A percentile compares a stretch with the other conserved stretches of the same genome.
phyloP scores from a whole-genome alignment of 2,329 filamentous ascomycete genomes.

The Fusarium napiforme region DNA sequence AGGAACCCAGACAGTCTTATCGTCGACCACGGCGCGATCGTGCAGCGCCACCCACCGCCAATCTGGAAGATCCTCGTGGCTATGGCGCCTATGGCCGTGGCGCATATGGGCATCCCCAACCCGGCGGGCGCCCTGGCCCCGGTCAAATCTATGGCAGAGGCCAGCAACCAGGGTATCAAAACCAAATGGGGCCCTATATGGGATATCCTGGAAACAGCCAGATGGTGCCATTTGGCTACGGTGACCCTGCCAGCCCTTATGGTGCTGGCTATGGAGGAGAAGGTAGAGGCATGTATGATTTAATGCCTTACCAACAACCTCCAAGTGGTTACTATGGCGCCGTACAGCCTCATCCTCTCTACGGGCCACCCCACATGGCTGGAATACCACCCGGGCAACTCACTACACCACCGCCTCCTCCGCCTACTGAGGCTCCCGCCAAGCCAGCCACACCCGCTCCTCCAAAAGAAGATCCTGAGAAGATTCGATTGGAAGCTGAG shows the following conservation, averaged over 20 bases:
- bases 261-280: slow-evolving; percentile 53
- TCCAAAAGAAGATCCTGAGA: slow-evolving; percentile 63
- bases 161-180: slow-evolving; percentile 55
- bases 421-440: slow-evolving; percentile 49
- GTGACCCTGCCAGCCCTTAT: slow-evolving; percentile 55
- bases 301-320: slow-evolving; percentile 61
- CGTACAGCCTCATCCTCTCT: slow-evolving; percentile 40
- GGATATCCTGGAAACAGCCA: slow-evolving; percentile 53
- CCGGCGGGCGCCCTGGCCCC: slow-evolving; percentile 15
- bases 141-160: slow-evolving; percentile 48
- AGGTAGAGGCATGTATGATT: slow-evolving; percentile 56
- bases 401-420: slow-evolving; percentile 52
- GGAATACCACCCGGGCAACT: slow-evolving; percentile 50
- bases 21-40: slow-evolving; percentile 39
- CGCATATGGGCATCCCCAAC: slow-evolving; percentile 40
- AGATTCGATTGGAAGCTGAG: slow-evolving; percentile 70
- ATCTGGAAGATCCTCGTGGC: slow-evolving; percentile 73
- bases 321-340: slow-evolving; percentile 48
- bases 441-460: slow-evolving; percentile 56
- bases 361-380: slow-evolving; percentile 49
- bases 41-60: slow-evolving; percentile 60
- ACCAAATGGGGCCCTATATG: slow-evolving; percentile 59
- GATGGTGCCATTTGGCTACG: slow-evolving; percentile 60
- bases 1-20: slow-evolving; percentile 31
- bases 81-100: slow-evolving; percentile 60